phyloP scores from a whole-genome alignment of 2,329 filamentous ascomycete genomes.

The Fusarium sublunatum region DNA sequence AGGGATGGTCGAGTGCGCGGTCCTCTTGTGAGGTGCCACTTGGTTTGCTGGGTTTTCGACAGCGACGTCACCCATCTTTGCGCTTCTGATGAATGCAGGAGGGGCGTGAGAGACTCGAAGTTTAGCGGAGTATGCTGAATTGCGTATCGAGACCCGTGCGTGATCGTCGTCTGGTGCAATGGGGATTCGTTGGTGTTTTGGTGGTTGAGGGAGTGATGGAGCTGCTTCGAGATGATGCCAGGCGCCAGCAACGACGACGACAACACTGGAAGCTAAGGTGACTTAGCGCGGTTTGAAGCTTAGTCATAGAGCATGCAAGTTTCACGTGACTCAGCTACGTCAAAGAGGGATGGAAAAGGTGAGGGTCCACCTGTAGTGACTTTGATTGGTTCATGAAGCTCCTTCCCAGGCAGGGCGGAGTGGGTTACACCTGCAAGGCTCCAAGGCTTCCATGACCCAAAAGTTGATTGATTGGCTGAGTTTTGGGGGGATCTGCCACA shows the following conservation, averaged over 20 bases:
- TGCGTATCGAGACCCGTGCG: slow-evolving; percentile 6
- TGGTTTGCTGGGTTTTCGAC: slow-evolving; percentile 84
- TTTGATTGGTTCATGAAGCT: slow-evolving; percentile 36
- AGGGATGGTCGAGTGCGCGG: slow-evolving; percentile 81
- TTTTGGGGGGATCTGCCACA: slow-evolving; percentile 29
- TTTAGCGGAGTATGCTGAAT: not conserved
- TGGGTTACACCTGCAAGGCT: slow-evolving; percentile 35
- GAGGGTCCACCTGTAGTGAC: not conserved
- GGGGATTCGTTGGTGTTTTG: slow-evolving; percentile 28
- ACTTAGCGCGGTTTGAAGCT: slow-evolving; percentile 32
- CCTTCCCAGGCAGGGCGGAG: slow-evolving; percentile 21
- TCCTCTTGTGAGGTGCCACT: slow-evolving; percentile 82
- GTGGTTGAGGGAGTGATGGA: slow-evolving; percentile 37
- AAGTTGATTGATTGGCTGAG: slow-evolving; percentile 37
- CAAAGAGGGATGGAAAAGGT: not conserved
- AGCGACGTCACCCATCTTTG: slow-evolving; percentile 84
- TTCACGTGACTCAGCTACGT: slow-evolving; percentile 36
- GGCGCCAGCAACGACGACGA: slow-evolving; percentile 49
- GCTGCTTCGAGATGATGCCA: slow-evolving; percentile 45
- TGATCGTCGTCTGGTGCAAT: slow-evolving; percentile 23
- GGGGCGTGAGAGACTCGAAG: slow-evolving; percentile 1
- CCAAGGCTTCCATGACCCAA: slow-evolving; percentile 31
- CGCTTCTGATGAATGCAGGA: slow-evolving; percentile 23
- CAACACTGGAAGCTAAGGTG: slow-evolving; percentile 42
- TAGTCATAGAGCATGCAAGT: slow-evolving; percentile 35